These are phyloP conservation scores for Adansonia madagascariensis DNA, from an alignment of 441 rosid species.

Conservation along the genomic window DNA sequence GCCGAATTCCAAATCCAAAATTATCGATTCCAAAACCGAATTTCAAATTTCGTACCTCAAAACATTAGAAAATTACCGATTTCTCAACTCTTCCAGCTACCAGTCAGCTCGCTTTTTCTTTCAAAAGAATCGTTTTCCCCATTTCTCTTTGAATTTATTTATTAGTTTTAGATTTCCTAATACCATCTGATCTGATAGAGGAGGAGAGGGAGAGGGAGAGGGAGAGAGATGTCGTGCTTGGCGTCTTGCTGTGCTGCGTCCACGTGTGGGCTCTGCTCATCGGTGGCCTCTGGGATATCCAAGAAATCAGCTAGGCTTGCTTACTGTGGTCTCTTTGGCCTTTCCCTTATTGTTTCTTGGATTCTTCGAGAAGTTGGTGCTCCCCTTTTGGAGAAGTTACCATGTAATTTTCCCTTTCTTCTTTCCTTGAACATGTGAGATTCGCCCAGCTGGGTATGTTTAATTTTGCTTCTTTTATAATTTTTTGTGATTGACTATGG, in stretches of 20 bases:
- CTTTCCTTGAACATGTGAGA: neutral
- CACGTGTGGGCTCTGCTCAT: conserved; percentile 88
- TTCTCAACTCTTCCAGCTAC: conserved; percentile 8
- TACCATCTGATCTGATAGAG: too few species aligned
- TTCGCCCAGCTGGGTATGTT: neutral
- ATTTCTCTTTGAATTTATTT: neutral
- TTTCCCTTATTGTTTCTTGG: conserved; percentile 90
- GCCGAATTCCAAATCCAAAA: too few species aligned
- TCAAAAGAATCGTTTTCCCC: neutral
- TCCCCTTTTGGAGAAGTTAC: conserved; percentile 73
- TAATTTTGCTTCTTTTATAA: conserved; percentile 23
- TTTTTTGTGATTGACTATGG: neutral
- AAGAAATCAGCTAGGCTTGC: conserved; percentile 87
- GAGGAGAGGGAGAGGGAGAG: too few species aligned
- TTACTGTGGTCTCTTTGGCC: conserved; percentile 92
- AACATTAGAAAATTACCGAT: neutral
- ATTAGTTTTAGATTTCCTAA: neutral
- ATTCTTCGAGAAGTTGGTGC: conserved; percentile 78
- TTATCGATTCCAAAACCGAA: neutral
- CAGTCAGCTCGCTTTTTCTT: neutral
- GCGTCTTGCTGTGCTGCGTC: conserved; percentile 77
- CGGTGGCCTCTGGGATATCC: conserved; percentile 83
- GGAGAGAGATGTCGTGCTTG: conserved; percentile 61
- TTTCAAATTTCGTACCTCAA: conserved; percentile 24
- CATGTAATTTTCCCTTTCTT: conserved; percentile 53